These are phyloP conservation scores for Reticulascus tulasneorum DNA, from an alignment of 2,329 filamentous ascomycete genomes.

Conservation along the genomic window DNA sequence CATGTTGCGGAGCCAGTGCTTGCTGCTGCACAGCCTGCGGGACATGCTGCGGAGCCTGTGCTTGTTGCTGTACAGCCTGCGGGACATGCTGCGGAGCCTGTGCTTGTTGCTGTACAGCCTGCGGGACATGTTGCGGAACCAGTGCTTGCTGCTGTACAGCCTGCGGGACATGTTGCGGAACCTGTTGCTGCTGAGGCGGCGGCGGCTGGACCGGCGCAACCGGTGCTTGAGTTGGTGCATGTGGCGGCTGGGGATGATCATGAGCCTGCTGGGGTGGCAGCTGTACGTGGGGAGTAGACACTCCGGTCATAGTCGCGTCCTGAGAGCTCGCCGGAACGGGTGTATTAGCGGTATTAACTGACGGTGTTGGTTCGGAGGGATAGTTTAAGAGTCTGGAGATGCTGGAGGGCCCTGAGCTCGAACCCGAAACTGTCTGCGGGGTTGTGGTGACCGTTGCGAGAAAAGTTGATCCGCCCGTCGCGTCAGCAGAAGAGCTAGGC, in stretches of 20 bases:
- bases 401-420: not conserved
- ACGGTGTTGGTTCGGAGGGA: not conserved
- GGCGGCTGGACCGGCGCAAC: not conserved
- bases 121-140: not conserved
- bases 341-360: not conserved
- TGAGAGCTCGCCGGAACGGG: no score
- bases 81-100: not conserved
- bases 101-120: conserved; percentile 4
- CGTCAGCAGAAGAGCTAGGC: not conserved
- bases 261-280: no score
- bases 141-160: conserved; percentile 3
- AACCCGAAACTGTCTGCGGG: not conserved
- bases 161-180: not conserved
- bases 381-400: not conserved
- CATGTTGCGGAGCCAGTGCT: conserved; percentile 2
- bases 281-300: no score
- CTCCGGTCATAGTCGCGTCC: no score
- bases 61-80: not conserved
- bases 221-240: no score
- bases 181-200: not conserved
- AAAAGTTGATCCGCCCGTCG: no score
- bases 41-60: not conserved
- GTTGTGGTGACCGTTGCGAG: conserved; percentile 1
- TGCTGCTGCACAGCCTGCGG: conserved; percentile 1
- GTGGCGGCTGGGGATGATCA: no score